These are phyloP conservation scores for Euryodendron excelsum DNA, from an alignment of 148 eudicot species.

Conservation along the genomic window DNA sequence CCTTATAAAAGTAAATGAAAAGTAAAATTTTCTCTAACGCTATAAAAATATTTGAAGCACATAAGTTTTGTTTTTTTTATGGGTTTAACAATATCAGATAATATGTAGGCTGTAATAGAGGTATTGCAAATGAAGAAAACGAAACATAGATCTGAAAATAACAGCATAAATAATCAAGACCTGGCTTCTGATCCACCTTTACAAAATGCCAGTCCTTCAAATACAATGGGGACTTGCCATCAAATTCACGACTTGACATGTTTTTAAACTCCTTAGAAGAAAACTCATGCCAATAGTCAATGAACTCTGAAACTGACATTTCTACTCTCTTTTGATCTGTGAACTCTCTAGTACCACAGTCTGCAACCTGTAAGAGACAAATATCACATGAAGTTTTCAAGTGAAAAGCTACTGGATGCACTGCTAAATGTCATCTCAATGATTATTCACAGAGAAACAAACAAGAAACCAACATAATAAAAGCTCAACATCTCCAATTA, in stretches of 20 bases:
- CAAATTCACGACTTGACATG: slow-evolving; percentile 16
- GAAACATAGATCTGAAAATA: background rate
- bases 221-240: slow-evolving; percentile 56
- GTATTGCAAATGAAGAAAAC: background rate
- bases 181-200: slow-evolving; percentile 48
- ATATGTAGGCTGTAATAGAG: background rate
- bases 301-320: slow-evolving; percentile 84
- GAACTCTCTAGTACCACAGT: slow-evolving; percentile 66
- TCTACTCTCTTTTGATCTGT: slow-evolving; percentile 72
- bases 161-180: background rate
- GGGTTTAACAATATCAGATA: too few relatives aligned
- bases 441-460: slow-evolving; percentile 2
- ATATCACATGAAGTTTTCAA: background rate
- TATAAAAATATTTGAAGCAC: too few relatives aligned
- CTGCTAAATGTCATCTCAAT: background rate
- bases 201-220: slow-evolving; percentile 99
- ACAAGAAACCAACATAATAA: background rate
- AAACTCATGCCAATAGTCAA: slow-evolving; percentile 51
- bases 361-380: slow-evolving; percentile 61
- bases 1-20: too few relatives aligned
- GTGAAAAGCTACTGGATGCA: background rate
- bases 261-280: slow-evolving; percentile 13
- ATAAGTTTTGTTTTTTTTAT: too few relatives aligned
- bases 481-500: background rate
- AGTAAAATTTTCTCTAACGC: too few relatives aligned